Base-by-base conservation (phyloP, 179 eudicot genomes). In the Spinacia oleracea region DNA sequence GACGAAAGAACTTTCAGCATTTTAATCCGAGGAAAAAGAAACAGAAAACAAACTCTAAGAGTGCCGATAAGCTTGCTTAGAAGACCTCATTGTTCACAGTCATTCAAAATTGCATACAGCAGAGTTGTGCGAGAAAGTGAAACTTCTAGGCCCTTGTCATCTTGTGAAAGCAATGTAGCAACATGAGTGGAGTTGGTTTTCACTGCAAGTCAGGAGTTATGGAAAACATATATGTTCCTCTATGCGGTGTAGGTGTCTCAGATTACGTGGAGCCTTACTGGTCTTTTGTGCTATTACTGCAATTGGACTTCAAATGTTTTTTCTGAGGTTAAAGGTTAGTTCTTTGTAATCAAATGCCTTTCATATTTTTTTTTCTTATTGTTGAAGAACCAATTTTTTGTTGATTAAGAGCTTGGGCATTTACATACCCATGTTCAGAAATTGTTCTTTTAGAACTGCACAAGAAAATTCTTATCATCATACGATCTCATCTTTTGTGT, bases 21-120 rank as follows among this genome's bases (percentile, higher is more conserved):
- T 62, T 85, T 94, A 89, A 81, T 96, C 20, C 92, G 90, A 81
- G 98, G 96, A 78, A 92, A 89, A 82, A 90, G 94, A 85, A 89
- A 87, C 85, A 84, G 90, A 48, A 96, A 92, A 87, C 99, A 96
- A 85, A 90, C 96, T 62, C 82, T 94, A 60, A 83, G 99, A 86
- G 88, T 96, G 94, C 99, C 99, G 0, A 80, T 91, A 62, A 96
- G 94, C 86, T 80, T 94, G 87, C 94, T 96, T 18, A 91, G 83
- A 78, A 85, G 93, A 76, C 98, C 99, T 8, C 91, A 94, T 83
- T 87, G 88, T 81, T 88, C 99, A 16, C 93, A 92, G 86, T 83
- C 98, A 2, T 96, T 96, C 70, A 96, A 96, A 86, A 87, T 82
- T 71, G 89, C 88, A 72, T 90, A 85, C 81, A 89, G 92, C 85